Conservation (phyloP, 805 yeast species). For the Pichia nakasei region DNA sequence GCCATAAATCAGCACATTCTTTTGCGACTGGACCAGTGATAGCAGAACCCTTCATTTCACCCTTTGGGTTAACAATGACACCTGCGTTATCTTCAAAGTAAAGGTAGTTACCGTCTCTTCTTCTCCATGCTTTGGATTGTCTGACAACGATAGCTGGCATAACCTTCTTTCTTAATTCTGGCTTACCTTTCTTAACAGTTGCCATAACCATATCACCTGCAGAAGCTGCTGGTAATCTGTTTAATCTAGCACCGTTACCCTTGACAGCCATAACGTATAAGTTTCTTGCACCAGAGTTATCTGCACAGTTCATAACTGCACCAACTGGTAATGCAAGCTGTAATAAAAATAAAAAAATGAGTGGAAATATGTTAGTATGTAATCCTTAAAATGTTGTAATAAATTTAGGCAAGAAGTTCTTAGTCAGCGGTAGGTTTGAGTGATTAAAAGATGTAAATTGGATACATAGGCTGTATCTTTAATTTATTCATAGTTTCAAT, state of each 20-base stretch:
- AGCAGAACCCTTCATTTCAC: slow-evolving; percentile 99
- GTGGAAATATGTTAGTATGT: slow-evolving; percentile 23
- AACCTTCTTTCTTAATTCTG: slow-evolving; percentile 99
- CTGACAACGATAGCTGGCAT: slow-evolving; percentile 99
- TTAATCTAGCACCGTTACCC: slow-evolving; percentile 99
- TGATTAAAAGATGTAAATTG: too few species aligned
- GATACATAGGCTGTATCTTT: too few species aligned
- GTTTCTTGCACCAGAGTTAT: slow-evolving; percentile 99
- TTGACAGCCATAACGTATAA: slow-evolving; percentile 97
- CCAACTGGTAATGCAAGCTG: slow-evolving; percentile 99
- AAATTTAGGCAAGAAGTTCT: too few species aligned
- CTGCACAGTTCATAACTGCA: slow-evolving; percentile 99
- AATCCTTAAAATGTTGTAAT: not conserved
- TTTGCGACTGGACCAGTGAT: slow-evolving; percentile 99
- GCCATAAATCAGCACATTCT: slow-evolving; percentile 99
- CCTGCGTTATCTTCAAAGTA: slow-evolving; percentile 99
- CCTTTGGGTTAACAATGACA: slow-evolving; percentile 99
- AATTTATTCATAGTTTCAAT: too few species aligned
- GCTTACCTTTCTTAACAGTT: slow-evolving; percentile 99
- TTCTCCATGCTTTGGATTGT: slow-evolving; percentile 99
- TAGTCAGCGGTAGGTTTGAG: too few species aligned
- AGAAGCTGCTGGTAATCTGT: slow-evolving; percentile 99
- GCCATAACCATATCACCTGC: slow-evolving; percentile 99
- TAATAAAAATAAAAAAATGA: slow-evolving; percentile 7
- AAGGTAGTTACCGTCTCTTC: slow-evolving; percentile 99